Evolutionary conservation across 2,329 filamentous ascomycete species (phyloP).

Genomic region (Rhinocladiella similis): DNA sequence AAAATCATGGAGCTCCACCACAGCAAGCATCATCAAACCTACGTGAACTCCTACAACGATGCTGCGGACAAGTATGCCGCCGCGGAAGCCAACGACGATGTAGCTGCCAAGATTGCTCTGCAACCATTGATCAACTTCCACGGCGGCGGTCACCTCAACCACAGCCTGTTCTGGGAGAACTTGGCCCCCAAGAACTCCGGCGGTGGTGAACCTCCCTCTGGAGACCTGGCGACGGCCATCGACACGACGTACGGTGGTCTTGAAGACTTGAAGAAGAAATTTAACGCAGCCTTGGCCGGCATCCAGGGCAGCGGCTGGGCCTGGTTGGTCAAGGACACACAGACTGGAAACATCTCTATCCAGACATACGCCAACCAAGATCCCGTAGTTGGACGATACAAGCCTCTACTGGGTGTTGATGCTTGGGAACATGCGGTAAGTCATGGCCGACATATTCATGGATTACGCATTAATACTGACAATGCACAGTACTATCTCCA

Average conservation of each 20-base stretch:
- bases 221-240: conserved; percentile 58
- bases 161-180: conserved; percentile 83
- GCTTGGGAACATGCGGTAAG: conserved; percentile 83
- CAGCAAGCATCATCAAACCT: conserved; percentile 89
- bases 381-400: conserved; percentile 78
- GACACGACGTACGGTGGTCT: conserved; percentile 60
- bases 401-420: conserved; percentile 83
- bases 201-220: conserved; percentile 63
- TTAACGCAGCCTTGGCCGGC: conserved; percentile 63
- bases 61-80: conserved; percentile 65
- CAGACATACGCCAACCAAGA: conserved; percentile 81
- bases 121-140: conserved; percentile 79
- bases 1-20: conserved; percentile 96
- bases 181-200: conserved; percentile 62
- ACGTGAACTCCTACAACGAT: conserved; percentile 84
- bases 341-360: conserved; percentile 58
- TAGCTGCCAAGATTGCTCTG: conserved; percentile 65
- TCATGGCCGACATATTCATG: background rate
- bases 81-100: conserved; percentile 58
- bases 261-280: conserved; percentile 61
- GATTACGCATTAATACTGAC: no score
- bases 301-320: conserved; percentile 68
- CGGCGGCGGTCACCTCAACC: conserved; percentile 90
- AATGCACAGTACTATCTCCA: conserved; percentile 59
- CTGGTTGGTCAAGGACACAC: conserved; percentile 63